These are phyloP conservation scores for California macrophylla DNA, from an alignment of 441 rosid genomes.

Conservation along the genomic window DNA sequence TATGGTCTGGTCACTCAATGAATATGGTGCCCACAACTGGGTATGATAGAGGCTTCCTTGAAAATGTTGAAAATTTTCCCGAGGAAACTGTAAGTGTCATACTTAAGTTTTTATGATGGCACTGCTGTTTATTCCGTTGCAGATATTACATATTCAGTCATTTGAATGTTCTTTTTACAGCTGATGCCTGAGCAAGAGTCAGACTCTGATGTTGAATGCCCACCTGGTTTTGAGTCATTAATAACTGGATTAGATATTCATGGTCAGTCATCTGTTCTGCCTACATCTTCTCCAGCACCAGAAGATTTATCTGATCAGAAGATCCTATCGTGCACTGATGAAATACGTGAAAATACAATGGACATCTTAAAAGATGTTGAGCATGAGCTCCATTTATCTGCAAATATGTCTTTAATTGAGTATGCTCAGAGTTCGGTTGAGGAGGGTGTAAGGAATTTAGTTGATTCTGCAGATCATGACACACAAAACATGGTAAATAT, in stretches of 20 bases:
- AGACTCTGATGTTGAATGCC: conserved; percentile 29
- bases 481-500: conserved; percentile 32
- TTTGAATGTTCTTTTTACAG: conserved; percentile 33
- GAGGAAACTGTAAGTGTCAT: conserved; percentile 32
- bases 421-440: conserved; percentile 42
- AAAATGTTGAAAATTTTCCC: conserved; percentile 19
- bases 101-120: background rate
- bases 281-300: conserved; percentile 20
- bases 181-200: conserved; percentile 28
- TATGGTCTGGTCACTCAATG: conserved; percentile 49
- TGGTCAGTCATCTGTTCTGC: conserved; percentile 14
- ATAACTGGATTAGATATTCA: conserved; percentile 21
- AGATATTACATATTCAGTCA: conserved; percentile 16
- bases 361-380: conserved; percentile 45
- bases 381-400: conserved; percentile 53
- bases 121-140: conserved; percentile 4
- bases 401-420: conserved; percentile 33
- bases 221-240: conserved; percentile 39
- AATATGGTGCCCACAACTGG: conserved; percentile 19
- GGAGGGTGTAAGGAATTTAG: conserved; percentile 38
- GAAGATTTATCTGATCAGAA: conserved; percentile 26
- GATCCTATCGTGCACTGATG: conserved; percentile 15
- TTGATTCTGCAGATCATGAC: conserved; percentile 25
- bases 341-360: conserved; percentile 22
- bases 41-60: conserved; percentile 11